Evolutionary conservation across 176 grass and related monocot species (phyloP).

Genomic region (Pontederia crassipes): DNA sequence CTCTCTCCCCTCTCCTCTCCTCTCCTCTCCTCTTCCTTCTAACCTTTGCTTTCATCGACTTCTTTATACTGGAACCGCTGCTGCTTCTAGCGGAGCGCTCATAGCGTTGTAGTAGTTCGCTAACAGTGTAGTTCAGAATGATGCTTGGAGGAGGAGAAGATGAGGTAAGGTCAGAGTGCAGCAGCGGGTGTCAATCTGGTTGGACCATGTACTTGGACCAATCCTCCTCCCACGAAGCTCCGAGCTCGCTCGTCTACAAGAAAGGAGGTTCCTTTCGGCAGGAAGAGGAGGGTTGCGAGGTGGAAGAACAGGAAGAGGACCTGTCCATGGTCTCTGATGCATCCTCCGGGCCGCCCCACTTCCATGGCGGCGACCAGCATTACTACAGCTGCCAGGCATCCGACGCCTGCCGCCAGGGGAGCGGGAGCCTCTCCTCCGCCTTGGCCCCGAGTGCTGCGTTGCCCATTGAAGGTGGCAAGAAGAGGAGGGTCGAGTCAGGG

Average conservation of each 20-base stretch:
- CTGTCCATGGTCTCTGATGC: slow-evolving; percentile 96
- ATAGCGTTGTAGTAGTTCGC: too few relatives aligned
- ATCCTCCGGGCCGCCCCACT: slow-evolving; percentile 65
- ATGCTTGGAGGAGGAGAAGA: slow-evolving; percentile 29
- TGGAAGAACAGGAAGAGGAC: slow-evolving; percentile 42
- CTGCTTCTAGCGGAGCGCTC: too few relatives aligned
- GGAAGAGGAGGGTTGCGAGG: slow-evolving; percentile 1
- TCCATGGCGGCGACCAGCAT: slow-evolving; percentile 12
- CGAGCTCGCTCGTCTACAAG: not conserved
- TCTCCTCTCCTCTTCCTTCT: not conserved
- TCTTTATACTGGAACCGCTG: too few relatives aligned
- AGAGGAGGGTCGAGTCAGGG: slow-evolving; percentile 3
- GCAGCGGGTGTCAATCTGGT: slow-evolving; percentile 93
- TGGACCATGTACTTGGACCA: slow-evolving; percentile 95
- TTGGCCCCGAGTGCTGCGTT: not conserved
- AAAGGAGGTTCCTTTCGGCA: slow-evolving; percentile 6
- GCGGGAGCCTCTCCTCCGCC: not conserved
- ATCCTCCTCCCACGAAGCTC: slow-evolving; percentile 6
- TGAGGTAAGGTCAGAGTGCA: slow-evolving; percentile 63
- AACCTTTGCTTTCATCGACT: not conserved
- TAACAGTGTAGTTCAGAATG: not conserved
- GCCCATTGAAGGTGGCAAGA: slow-evolving; percentile 19
- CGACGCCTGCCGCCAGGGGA: not conserved
- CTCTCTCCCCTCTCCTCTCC: not conserved
- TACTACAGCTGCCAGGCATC: not conserved